Conservation (phyloP, 495 filamentous ascomycete species). For the Rostrohypoxylon terebratum region DNA sequence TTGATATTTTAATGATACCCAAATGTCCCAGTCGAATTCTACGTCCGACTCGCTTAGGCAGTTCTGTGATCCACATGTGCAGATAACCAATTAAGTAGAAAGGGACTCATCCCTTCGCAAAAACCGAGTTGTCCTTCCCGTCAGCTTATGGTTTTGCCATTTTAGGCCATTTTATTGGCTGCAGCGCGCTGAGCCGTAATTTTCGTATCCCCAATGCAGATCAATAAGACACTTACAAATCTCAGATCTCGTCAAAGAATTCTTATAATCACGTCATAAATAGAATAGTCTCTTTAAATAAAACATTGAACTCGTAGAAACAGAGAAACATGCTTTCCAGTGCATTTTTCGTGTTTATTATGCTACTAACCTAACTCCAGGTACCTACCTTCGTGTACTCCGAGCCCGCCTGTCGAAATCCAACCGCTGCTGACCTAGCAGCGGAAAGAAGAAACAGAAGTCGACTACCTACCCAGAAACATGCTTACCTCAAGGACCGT, state of each 20-base stretch:
- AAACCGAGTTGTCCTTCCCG: too few species aligned
- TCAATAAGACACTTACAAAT: too few species aligned
- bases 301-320: not conserved
- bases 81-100: too few species aligned
- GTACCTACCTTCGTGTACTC: not conserved
- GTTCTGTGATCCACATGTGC: too few species aligned
- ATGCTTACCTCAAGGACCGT: not conserved
- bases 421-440: not conserved
- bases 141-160: too few species aligned
- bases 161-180: too few species aligned
- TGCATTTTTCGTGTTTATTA: not conserved
- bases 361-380: not conserved
- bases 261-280: not conserved
- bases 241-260: not conserved
- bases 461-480: not conserved
- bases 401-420: not conserved
- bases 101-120: too few species aligned
- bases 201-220: too few species aligned
- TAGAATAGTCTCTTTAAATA: not conserved
- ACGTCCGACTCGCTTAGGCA: too few species aligned
- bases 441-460: not conserved
- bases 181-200: too few species aligned
- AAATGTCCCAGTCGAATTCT: not conserved
- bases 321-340: not conserved
- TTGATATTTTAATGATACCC: constrained; percentile 44